A percentile compares a stretch with the other conserved stretches of the same genome.
Conservation (phyloP, 345 rosid genomes). For the Aquilaria yunnanensis region DNA sequence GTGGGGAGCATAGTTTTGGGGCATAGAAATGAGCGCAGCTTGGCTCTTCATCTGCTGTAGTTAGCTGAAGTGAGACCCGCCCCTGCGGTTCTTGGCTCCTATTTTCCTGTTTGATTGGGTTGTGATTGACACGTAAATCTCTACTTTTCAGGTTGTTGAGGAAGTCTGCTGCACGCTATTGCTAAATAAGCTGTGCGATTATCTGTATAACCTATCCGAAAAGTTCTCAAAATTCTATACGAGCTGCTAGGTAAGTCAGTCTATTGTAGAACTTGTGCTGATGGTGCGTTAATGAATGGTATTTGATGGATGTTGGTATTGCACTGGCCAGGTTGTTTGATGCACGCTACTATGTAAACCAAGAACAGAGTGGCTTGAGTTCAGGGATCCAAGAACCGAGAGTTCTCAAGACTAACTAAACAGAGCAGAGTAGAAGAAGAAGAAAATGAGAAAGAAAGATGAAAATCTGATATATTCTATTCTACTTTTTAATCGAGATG, state of each 20-base stretch:
- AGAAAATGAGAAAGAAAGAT: too few species aligned
- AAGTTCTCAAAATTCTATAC: slow-evolving; percentile 72
- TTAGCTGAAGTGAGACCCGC: slow-evolving; percentile 59
- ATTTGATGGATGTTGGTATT: neutral
- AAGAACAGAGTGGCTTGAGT: too few species aligned
- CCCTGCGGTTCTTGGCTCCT: neutral
- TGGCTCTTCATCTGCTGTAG: slow-evolving; percentile 83
- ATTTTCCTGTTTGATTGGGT: neutral
- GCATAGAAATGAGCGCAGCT: slow-evolving; percentile 59
- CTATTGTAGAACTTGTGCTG: too few species aligned
- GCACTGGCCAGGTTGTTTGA: slow-evolving; percentile 57
- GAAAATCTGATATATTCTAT: too few species aligned
- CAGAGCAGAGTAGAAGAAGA: too few species aligned
- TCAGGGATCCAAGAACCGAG: too few species aligned
- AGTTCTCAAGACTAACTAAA: too few species aligned
- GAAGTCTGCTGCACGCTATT: slow-evolving; percentile 70
- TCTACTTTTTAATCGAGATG: too few species aligned
- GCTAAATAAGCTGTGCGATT: slow-evolving; percentile 73
- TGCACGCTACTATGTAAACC: too few species aligned
- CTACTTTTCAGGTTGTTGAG: slow-evolving; percentile 61
- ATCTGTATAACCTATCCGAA: slow-evolving; percentile 70
- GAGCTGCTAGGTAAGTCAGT: slow-evolving; percentile 47
- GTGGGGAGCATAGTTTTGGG: slow-evolving; percentile 45
- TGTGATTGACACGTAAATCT: slow-evolving; percentile 1
- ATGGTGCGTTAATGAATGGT: too few species aligned